phyloP scores from a whole-genome alignment of 2,329 filamentous ascomycete species.

The Colletotrichum sp. region DNA sequence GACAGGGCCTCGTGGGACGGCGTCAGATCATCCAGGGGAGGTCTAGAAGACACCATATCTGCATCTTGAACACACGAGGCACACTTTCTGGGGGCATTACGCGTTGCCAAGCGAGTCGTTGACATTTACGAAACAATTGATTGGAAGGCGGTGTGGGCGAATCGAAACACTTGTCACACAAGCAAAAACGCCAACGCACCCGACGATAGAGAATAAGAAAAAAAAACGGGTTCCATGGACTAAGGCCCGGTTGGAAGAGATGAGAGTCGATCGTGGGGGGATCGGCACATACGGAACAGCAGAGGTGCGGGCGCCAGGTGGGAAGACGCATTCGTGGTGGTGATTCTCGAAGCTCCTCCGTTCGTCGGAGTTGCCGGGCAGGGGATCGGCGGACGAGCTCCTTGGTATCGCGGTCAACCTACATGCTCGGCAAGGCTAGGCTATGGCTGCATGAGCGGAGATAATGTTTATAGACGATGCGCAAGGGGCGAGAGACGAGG shows the following conservation, averaged over 20 bases:
- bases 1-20: not conserved
- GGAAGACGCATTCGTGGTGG: not conserved
- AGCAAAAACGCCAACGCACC: not conserved
- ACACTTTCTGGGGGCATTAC: not conserved
- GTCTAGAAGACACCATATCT: not conserved
- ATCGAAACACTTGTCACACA: not conserved
- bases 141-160: not conserved
- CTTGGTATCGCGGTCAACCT: constrained; percentile 1
- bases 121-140: not conserved
- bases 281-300: constrained; percentile 14
- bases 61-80: not conserved
- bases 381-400: constrained; percentile 7
- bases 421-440: constrained; percentile 14
- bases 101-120: not conserved
- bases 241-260: not conserved
- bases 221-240: not conserved
- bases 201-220: not conserved
- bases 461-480: not conserved
- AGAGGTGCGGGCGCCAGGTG: not conserved
- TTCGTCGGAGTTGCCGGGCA: constrained; percentile 14
- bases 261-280: not conserved
- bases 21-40: not conserved
- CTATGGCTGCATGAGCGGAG: constrained; percentile 3
- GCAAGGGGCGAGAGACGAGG: not conserved
- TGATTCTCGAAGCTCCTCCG: constrained; percentile 13